Evolutionary conservation across 192 early-diverging fungal genomes (phyloP).

Genomic region (Backusella sp.): DNA sequence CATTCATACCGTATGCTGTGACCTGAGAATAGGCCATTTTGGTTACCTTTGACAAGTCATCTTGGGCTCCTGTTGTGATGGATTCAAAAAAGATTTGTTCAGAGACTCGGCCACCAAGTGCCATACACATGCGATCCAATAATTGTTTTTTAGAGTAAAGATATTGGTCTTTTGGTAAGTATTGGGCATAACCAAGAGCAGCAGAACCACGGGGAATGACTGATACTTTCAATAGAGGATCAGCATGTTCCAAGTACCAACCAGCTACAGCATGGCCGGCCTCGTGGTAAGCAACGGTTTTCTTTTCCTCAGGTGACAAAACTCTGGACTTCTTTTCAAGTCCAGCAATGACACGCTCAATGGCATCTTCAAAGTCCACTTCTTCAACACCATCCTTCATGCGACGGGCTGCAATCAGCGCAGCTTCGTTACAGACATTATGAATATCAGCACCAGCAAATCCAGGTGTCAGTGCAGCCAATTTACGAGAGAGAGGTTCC

Average conservation of each 20-base stretch:
- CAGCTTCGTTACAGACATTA: conserved; percentile 99
- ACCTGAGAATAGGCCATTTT: conserved; percentile 97
- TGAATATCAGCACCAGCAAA: conserved; percentile 98
- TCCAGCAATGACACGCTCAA: conserved; percentile 97
- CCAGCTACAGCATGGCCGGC: conserved; percentile 98
- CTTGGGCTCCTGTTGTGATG: conserved; percentile 93
- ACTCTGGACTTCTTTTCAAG: conserved; percentile 97
- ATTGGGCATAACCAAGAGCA: conserved; percentile 99
- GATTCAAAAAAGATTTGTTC: conserved; percentile 93
- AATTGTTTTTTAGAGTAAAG: conserved; percentile 91
- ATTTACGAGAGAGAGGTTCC: conserved; percentile 72
- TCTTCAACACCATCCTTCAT: conserved; percentile 75
- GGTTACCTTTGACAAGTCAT: conserved; percentile 97
- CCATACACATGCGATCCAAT: conserved; percentile 90
- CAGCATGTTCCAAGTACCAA: conserved; percentile 95
- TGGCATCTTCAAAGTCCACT: conserved; percentile 95
- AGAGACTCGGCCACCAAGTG: conserved; percentile 80
- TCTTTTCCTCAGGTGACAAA: conserved; percentile 95
- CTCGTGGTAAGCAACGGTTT: conserved; percentile 99
- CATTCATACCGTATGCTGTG: conserved; percentile 93
- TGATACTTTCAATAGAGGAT: conserved; percentile 96
- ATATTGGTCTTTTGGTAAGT: conserved; percentile 96
- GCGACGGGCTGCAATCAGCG: conserved; percentile 91
- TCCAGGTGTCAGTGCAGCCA: conserved; percentile 95
- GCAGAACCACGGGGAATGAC: conserved; percentile 96